Evolutionary conservation across 1,284 basidiomycete genomes (phyloP), one percentile per base, ranked within the genome.

Genomic region (Hemileccinum hortonii): DNA sequence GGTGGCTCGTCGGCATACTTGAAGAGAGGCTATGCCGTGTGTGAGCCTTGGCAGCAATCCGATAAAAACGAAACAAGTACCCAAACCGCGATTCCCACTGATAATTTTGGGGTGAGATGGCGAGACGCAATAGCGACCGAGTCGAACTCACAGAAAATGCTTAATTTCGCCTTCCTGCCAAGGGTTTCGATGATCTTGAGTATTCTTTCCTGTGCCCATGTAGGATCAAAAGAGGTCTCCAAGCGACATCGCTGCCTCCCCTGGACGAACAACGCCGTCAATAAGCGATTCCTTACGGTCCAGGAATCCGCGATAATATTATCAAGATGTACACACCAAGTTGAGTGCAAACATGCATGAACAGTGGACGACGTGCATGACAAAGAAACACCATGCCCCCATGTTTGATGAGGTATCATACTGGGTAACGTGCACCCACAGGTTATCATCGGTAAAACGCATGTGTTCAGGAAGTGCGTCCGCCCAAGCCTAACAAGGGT

Each of bases 361-460:
- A 36, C 84, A 82, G 59, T 89, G 79, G 56, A 85, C 71, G 35
- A 82, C 75, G 64, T 90, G 88, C 75, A 89, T 85, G 63, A 77
- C 76, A 58, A 80, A 86, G 69, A 80, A 91, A 59, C 82, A 85
- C 89, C 88, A 91, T 11, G 87, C 86, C 44, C 86, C 84, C 18
- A 77, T 80, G 58, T 87, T 90, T 4, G 85, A 85, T 58, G 80
- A 79, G 11, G 87, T 89, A 62, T 88, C 86, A 61, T 89, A 85
- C 79, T 89, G 87, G 10, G 80, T 78, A 57, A 82, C 71, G 58
- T 91, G 87, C n/a, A 82, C 78, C 58, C 77, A 73, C 18, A 89
- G 65, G 62, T 77, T 87, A 58, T 84, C 80, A 47, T 84, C 79
- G 32, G 77, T 83, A 62, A 87, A 90, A 14, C 76, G 80, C 36